Conservation (phyloP, 805 yeast genomes). For the Schwanniomyces pseudopolymorphus region DNA sequence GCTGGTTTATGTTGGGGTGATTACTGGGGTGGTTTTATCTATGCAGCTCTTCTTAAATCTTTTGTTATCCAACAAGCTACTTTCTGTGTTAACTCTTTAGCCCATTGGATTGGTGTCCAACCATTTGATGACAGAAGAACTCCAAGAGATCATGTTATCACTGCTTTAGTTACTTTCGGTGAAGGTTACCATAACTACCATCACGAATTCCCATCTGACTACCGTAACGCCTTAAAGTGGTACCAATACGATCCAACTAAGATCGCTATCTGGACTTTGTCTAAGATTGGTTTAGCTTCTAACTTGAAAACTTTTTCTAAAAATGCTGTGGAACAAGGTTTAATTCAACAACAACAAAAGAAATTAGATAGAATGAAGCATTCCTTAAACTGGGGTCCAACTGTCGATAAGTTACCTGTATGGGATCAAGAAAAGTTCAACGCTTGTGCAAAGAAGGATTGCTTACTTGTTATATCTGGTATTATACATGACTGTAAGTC, state of each 20-base stretch:
- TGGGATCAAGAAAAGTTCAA: constrained; percentile 68
- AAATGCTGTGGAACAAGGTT: constrained; percentile 79
- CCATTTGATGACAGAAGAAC: constrained; percentile 87
- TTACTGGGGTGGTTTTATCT: constrained; percentile 73
- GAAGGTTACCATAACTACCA: constrained; percentile 91
- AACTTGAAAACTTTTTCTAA: constrained; percentile 75
- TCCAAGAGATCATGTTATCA: constrained; percentile 78
- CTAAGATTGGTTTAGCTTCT: constrained; percentile 68
- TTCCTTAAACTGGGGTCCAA: constrained; percentile 73
- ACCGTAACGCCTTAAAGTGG: constrained; percentile 86
- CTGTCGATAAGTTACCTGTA: constrained; percentile 63
- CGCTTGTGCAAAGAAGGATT: constrained; percentile 50
- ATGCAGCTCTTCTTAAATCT: constrained; percentile 72
- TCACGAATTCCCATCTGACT: constrained; percentile 87
- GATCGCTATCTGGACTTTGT: constrained; percentile 54
- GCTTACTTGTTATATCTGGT: constrained; percentile 71
- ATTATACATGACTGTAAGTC: constrained; percentile 74
- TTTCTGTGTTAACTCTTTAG: constrained; percentile 81
- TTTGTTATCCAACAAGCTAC: constrained; percentile 79
- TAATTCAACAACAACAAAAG: constrained; percentile 81
- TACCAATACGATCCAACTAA: constrained; percentile 87
- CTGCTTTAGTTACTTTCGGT: constrained; percentile 83
- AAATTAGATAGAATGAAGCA: constrained; percentile 63
- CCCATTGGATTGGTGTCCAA: constrained; percentile 84
- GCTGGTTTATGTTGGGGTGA: constrained; percentile 59